Evolutionary conservation across 2,329 filamentous ascomycete genomes (phyloP).

Genomic region (Pseudocercospora musae): DNA sequence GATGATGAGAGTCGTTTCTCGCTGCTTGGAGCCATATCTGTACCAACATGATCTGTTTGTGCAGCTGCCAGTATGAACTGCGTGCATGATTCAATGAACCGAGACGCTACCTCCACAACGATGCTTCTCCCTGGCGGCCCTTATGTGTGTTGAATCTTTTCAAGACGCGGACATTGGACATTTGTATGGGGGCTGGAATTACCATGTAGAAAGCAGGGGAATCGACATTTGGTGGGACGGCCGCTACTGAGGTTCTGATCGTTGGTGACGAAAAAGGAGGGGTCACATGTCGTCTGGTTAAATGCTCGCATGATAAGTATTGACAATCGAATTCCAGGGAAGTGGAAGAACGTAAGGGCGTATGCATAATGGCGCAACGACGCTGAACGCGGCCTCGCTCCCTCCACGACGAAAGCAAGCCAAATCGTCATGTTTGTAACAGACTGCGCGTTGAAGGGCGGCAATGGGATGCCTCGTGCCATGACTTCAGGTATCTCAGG

Average conservation of each 20-base stretch:
- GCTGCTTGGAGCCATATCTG: not conserved
- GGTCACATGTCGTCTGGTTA: not conserved
- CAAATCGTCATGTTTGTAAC: not conserved
- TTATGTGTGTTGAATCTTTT: not conserved
- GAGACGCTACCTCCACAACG: not conserved
- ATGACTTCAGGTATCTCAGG: not conserved
- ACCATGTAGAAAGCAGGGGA: not conserved
- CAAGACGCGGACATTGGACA: not conserved
- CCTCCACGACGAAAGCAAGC: not conserved
- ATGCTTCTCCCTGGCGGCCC: not conserved
- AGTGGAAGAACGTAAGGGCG: not conserved
- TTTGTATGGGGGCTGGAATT: not conserved
- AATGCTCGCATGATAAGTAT: not conserved
- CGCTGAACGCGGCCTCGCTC: not conserved
- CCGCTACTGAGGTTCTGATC: not conserved
- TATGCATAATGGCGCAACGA: not conserved
- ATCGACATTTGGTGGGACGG: not conserved
- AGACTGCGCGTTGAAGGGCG: not conserved
- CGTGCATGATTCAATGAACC: not conserved
- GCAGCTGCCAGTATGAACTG: not conserved
- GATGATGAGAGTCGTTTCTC: not conserved
- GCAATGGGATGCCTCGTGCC: not conserved
- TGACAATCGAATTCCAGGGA: not conserved
- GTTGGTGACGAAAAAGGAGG: not conserved
- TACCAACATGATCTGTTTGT: not conserved